phyloP scores from a whole-genome alignment of 805 yeast species.

The Metschnikowia hibisci region DNA sequence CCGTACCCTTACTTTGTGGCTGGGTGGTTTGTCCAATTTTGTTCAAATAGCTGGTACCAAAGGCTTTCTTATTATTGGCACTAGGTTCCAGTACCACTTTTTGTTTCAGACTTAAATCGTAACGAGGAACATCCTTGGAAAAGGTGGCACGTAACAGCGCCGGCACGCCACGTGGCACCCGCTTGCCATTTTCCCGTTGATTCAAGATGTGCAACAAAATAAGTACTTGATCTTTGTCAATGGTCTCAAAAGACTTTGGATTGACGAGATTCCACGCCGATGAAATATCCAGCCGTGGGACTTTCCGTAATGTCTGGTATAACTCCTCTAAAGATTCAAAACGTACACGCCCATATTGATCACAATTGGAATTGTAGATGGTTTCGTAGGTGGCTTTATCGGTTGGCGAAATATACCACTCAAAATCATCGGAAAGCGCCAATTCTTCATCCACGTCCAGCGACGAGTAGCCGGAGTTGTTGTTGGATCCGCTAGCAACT shows the following conservation, averaged over 20 bases:
- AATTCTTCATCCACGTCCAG: constrained; percentile 64
- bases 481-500: constrained; percentile 31
- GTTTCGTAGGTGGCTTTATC: constrained; percentile 77
- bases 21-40: constrained; percentile 51
- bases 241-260: constrained; percentile 80
- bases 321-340: constrained; percentile 68
- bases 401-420: constrained; percentile 94
- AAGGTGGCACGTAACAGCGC: constrained; percentile 87
- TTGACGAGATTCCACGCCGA: constrained; percentile 95
- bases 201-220: constrained; percentile 88
- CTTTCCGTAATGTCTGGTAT: constrained; percentile 61
- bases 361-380: constrained; percentile 70
- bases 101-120: constrained; percentile 43
- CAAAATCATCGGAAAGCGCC: constrained; percentile 63
- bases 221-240: constrained; percentile 88
- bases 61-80: constrained; percentile 29
- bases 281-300: constrained; percentile 80
- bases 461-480: constrained; percentile 18
- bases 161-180: constrained; percentile 94
- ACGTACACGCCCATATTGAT: constrained; percentile 72
- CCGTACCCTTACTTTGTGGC: constrained; percentile 50
- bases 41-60: constrained; percentile 53
- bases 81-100: constrained; percentile 14
- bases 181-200: constrained; percentile 78
- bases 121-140: constrained; percentile 77